A percentile compares a stretch with the other conserved stretches of the same genome.
Evolutionary conservation across 495 filamentous ascomycete species (phyloP).

Genomic region (Chlorociboria aeruginascens): DNA sequence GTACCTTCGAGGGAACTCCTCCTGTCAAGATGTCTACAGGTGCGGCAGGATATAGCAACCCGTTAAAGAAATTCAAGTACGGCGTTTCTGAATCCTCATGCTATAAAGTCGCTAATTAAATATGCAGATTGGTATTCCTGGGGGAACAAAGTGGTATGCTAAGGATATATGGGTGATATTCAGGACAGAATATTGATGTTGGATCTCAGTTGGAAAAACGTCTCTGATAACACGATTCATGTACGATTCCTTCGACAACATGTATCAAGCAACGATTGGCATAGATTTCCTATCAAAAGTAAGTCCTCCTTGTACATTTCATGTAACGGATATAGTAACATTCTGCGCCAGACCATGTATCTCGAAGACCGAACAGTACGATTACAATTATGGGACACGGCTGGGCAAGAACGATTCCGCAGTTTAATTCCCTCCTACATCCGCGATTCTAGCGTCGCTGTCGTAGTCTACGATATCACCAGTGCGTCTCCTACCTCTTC

Average conservation of each 20-base stretch:
- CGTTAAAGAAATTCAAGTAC: slow-evolving; percentile 99
- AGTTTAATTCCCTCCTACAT: slow-evolving; percentile 97
- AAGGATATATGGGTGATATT: neutral
- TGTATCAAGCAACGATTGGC: slow-evolving; percentile 98
- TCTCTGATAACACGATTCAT: slow-evolving; percentile 98
- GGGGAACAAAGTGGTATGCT: slow-evolving; percentile 95
- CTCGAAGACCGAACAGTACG: slow-evolving; percentile 96
- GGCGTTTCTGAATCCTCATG: slow-evolving; percentile 20
- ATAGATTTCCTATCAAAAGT: slow-evolving; percentile 99
- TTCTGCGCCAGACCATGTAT: slow-evolving; percentile 75
- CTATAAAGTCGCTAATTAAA: slow-evolving; percentile 3
- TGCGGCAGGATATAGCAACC: slow-evolving; percentile 80
- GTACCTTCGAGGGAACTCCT: neutral
- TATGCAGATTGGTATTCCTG: slow-evolving; percentile 76
- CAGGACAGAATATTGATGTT: neutral
- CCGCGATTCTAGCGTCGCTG: slow-evolving; percentile 89
- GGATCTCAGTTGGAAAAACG: slow-evolving; percentile 76
- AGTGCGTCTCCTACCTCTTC: slow-evolving; percentile 29
- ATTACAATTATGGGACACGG: slow-evolving; percentile 96
- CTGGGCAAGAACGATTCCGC: slow-evolving; percentile 93
- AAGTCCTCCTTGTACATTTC: slow-evolving; percentile 9
- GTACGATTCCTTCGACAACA: slow-evolving; percentile 99
- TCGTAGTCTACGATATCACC: slow-evolving; percentile 98
- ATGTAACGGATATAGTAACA: slow-evolving; percentile 10
- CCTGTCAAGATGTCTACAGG: slow-evolving; percentile 33